A percentile compares a stretch with the other conserved stretches of the same genome.
phyloP scores from a whole-genome alignment of 192 early-diverging fungal species.

The Obelidium mucronatum region DNA sequence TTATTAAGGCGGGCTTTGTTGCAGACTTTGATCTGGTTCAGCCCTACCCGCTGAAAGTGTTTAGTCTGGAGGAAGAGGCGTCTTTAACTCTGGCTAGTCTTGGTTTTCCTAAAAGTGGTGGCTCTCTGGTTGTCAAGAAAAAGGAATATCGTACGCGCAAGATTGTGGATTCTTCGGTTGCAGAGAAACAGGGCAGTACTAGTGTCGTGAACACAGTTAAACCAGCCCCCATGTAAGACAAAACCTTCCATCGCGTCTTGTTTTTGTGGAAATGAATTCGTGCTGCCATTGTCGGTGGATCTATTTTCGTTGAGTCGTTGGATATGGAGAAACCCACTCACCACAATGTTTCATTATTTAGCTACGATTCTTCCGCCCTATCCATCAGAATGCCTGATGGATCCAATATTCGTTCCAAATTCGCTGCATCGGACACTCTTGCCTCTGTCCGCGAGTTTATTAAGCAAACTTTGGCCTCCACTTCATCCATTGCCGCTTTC shows the following conservation, averaged over 20 bases:
- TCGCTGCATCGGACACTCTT: neutral
- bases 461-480: no score
- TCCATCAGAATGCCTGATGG: neutral
- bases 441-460: slow-evolving; percentile 5
- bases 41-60: slow-evolving; percentile 17
- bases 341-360: neutral
- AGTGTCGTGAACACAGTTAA: neutral
- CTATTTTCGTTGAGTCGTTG: no score
- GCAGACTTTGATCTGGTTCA: slow-evolving; percentile 22
- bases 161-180: neutral
- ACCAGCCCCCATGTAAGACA: neutral
- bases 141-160: neutral
- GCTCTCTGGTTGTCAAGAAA: slow-evolving; percentile 1
- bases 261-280: no score
- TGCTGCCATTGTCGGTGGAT: no score
- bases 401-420: neutral
- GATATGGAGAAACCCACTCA: neutral
- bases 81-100: neutral
- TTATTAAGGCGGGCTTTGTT: slow-evolving; percentile 16
- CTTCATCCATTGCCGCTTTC: neutral
- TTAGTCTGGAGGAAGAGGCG: neutral
- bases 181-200: neutral
- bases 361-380: slow-evolving; percentile 10
- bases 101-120: neutral
- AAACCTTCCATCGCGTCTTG: neutral